Conservation (phyloP, 1,284 basidiomycete species). For the Sphagnurus paluster region DNA sequence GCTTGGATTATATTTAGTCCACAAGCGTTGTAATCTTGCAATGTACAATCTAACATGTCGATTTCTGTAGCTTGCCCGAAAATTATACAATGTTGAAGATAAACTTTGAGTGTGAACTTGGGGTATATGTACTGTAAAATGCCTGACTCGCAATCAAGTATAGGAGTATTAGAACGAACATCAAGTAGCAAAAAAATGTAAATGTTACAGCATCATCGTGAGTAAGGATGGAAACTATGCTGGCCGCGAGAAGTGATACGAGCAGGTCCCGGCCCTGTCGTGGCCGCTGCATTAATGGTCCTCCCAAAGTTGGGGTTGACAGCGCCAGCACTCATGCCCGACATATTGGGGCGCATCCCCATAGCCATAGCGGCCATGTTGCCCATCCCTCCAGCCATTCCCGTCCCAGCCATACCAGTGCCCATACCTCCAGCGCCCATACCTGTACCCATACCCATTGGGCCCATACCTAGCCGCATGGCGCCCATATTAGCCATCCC, state of each 20-base stretch:
- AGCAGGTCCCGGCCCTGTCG: conserved; percentile 54
- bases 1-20: neutral
- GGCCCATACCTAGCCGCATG: conserved; percentile 30
- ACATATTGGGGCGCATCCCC: conserved; percentile 16
- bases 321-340: conserved; percentile 29
- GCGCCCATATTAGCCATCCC: conserved; percentile 33
- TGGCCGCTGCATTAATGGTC: conserved; percentile 32
- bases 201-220: conserved; percentile 32
- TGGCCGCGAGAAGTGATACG: conserved; percentile 56
- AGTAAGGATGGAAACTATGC: conserved; percentile 62
- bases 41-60: conserved; percentile 2
- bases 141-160: no score
- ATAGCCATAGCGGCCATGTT: conserved; percentile 32
- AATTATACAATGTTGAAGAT: no score
- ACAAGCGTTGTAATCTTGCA: conserved; percentile 2
- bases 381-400: conserved; percentile 27
- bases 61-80: no score
- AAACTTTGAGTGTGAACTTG: no score
- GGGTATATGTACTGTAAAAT: no score
- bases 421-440: conserved; percentile 37
- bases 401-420: conserved; percentile 12
- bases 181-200: no score
- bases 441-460: conserved; percentile 27
- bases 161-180: no score
- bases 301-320: conserved; percentile 31